A percentile compares a stretch with the other conserved stretches of the same genome.
phyloP scores from a whole-genome alignment of 83 land plant species.

The Picea engelmannii region DNA sequence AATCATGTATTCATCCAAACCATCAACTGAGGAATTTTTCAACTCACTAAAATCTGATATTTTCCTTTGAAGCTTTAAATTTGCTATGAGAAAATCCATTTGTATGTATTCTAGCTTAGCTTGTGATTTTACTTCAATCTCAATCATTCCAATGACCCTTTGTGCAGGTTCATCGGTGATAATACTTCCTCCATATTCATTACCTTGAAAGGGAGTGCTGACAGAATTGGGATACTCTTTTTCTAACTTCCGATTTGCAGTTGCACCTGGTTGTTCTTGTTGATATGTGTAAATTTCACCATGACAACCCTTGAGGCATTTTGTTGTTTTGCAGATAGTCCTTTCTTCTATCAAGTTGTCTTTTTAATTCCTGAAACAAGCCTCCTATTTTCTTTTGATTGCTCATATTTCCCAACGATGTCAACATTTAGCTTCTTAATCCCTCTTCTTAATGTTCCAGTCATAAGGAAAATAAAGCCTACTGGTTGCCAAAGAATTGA shows the following conservation, averaged over 20 bases:
- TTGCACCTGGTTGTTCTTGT: not conserved
- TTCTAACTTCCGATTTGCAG: not conserved
- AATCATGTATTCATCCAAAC: no score
- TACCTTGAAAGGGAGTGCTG: not conserved
- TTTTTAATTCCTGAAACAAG: conserved; percentile 7
- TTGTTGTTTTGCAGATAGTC: not conserved
- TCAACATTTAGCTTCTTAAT: no score
- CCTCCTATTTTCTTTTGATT: not conserved
- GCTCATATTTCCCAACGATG: no score
- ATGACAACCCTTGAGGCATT: not conserved
- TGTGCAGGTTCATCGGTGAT: not conserved
- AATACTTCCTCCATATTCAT: not conserved
- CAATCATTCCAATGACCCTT: not conserved
- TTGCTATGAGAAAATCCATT: not conserved
- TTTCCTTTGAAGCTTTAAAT: not conserved
- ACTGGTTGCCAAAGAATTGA: no score
- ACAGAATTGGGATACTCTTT: not conserved
- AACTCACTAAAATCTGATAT: conserved; percentile 4
- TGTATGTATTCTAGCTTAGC: not conserved
- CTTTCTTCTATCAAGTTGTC: not conserved
- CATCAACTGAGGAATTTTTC: no score
- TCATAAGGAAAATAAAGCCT: no score
- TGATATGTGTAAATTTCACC: not conserved
- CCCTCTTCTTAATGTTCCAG: no score
- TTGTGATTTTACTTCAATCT: not conserved